A percentile compares a stretch with the other conserved stretches of the same genome.
These are phyloP conservation scores for Hypomyces rosellus DNA, from an alignment of 2,329 filamentous ascomycete genomes.

Conservation along the genomic window DNA sequence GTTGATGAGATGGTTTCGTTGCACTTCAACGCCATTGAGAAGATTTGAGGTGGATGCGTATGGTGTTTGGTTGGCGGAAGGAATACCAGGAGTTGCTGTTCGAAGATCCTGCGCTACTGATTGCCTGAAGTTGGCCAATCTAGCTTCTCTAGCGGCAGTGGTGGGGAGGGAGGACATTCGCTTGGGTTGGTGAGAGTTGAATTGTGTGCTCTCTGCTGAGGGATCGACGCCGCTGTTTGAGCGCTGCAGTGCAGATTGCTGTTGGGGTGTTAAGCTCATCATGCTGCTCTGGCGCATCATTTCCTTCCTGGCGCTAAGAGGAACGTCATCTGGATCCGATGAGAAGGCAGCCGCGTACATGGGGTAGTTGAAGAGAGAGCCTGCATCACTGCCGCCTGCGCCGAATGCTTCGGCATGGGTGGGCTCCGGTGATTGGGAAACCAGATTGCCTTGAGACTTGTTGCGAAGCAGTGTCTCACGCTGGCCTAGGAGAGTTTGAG, in stretches of 20 bases:
- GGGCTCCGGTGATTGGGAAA: slow-evolving; percentile 21
- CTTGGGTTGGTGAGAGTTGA: slow-evolving; percentile 51
- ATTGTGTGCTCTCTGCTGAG: slow-evolving; percentile 30
- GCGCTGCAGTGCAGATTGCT: slow-evolving; percentile 15
- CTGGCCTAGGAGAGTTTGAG: slow-evolving; percentile 50
- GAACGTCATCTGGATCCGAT: slow-evolving; percentile 59
- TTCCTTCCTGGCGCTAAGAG: slow-evolving; percentile 60
- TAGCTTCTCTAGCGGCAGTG: slow-evolving; percentile 45
- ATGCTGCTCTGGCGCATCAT: slow-evolving; percentile 51
- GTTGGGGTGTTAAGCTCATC: slow-evolving; percentile 25
- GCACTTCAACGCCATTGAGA: slow-evolving; percentile 41
- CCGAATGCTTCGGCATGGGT: slow-evolving; percentile 16
- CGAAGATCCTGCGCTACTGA: slow-evolving; percentile 59
- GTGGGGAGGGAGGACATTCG: slow-evolving; percentile 39
- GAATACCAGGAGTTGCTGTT: slow-evolving; percentile 30
- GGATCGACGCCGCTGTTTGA: slow-evolving; percentile 18
- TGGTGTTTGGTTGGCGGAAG: slow-evolving; percentile 32
- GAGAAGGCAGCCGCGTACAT: slow-evolving; percentile 24
- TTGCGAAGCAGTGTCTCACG: slow-evolving; percentile 49
- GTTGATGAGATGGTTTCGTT: slow-evolving; percentile 49
- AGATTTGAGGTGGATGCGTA: slow-evolving; percentile 29
- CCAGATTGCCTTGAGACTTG: slow-evolving; percentile 40
- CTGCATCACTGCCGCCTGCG: slow-evolving; percentile 34
- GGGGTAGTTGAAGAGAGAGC: slow-evolving; percentile 33
- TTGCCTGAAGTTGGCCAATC: slow-evolving; percentile 61